Conservation (phyloP, 2,329 filamentous ascomycete genomes). For the Fusarium sp. region DNA sequence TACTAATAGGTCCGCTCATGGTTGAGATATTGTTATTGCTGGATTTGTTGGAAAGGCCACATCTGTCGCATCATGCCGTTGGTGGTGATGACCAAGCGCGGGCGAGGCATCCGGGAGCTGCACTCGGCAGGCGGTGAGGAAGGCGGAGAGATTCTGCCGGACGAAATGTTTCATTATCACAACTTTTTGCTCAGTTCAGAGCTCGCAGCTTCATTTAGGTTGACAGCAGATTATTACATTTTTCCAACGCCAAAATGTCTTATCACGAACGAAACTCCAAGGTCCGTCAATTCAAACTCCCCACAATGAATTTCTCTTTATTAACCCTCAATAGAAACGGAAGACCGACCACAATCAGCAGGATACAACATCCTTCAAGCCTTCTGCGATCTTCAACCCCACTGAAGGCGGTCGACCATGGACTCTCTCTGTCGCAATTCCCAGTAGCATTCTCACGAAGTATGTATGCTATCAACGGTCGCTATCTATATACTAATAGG, state of each 20-base stretch:
- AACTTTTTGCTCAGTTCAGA: conserved; percentile 42
- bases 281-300: conserved; percentile 30
- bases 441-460: conserved; percentile 83
- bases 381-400: conserved; percentile 76
- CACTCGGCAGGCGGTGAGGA: conserved; percentile 42
- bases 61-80: conserved; percentile 37
- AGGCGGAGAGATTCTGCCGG: conserved; percentile 48
- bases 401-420: conserved; percentile 72
- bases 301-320: too few relatives aligned
- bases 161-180: conserved; percentile 34
- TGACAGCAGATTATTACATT: conserved; percentile 12
- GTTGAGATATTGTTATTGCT: conserved; percentile 37
- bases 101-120: conserved; percentile 4
- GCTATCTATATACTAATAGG: neutral
- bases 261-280: conserved; percentile 52
- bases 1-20: conserved; percentile 65
- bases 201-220: neutral
- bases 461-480: conserved; percentile 53
- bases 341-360: conserved; percentile 59
- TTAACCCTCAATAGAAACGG: conserved; percentile 59
- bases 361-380: conserved; percentile 68
- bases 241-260: conserved; percentile 47
- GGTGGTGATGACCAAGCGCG: conserved; percentile 37
- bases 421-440: conserved; percentile 82
- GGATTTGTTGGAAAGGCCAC: conserved; percentile 34